These are phyloP conservation scores for Biscogniauxia sp. DNA, from an alignment of 2,329 filamentous ascomycete genomes.

Conservation along the genomic window DNA sequence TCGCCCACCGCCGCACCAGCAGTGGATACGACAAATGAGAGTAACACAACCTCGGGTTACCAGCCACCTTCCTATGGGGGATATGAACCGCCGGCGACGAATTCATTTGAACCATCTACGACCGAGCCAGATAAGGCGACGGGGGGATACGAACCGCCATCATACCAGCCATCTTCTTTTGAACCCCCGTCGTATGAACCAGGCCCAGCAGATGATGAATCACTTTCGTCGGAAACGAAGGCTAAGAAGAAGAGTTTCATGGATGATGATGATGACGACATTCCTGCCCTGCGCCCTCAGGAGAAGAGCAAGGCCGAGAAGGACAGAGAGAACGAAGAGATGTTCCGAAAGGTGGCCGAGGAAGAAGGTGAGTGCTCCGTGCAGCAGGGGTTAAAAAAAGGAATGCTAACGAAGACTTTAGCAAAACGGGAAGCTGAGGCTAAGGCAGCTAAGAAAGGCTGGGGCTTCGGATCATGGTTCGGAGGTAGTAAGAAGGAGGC, in stretches of 20 bases:
- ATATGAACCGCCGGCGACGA: constrained; percentile 48
- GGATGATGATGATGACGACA: constrained; percentile 75
- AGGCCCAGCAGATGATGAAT: constrained; percentile 43
- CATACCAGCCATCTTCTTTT: constrained; percentile 58
- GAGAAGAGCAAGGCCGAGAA: constrained; percentile 64
- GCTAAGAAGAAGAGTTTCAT: constrained; percentile 76
- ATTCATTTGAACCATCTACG: constrained; percentile 31
- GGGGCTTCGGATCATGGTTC: constrained; percentile 86
- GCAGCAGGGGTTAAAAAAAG: constrained; percentile 13
- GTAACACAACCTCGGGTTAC: constrained; percentile 32
- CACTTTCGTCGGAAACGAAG: constrained; percentile 43
- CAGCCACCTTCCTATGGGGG: constrained; percentile 50
- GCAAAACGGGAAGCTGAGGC: constrained; percentile 60
- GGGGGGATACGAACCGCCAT: constrained; percentile 58
- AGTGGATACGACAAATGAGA: constrained; percentile 14
- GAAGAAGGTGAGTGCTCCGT: constrained; percentile 57
- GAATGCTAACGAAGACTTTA: constrained; percentile 32
- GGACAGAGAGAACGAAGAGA: constrained; percentile 78
- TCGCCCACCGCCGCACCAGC: constrained; percentile 13
- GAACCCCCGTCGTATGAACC: constrained; percentile 59
- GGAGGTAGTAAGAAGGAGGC: constrained; percentile 62
- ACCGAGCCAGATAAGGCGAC: constrained; percentile 29
- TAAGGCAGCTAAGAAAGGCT: constrained; percentile 64
- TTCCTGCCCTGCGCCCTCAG: constrained; percentile 49
- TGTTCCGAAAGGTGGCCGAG: constrained; percentile 80